Evolutionary conservation across 768 basidiomycete genomes (phyloP).

Genomic region (Filobasidium floriforme): DNA sequence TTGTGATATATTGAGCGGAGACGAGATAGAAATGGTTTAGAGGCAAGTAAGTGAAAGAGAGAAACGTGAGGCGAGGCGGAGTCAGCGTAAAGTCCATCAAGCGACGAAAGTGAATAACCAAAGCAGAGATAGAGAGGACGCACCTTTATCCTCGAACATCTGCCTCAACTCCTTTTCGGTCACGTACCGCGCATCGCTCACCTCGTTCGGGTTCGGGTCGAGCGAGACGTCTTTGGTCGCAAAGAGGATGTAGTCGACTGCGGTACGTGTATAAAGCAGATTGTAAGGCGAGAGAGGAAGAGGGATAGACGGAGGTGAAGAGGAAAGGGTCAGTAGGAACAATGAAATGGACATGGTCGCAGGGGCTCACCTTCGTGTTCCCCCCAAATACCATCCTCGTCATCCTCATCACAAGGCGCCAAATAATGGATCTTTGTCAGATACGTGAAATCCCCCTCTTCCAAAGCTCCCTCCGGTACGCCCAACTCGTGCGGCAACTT

Average conservation of each 20-base stretch:
- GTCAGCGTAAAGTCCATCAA: no score
- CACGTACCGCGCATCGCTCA: constrained; percentile 83
- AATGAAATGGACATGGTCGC: no score
- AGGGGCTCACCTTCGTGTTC: constrained; percentile 79
- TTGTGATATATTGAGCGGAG: not conserved
- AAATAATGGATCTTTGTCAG: constrained; percentile 95
- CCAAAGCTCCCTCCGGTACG: constrained; percentile 69
- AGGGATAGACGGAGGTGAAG: no score
- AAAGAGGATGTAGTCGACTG: constrained; percentile 98
- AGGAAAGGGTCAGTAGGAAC: no score
- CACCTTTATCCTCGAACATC: constrained; percentile 59
- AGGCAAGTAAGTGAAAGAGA: no score
- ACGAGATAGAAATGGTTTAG: not conserved
- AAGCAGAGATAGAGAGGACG: constrained; percentile 11
- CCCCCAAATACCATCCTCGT: constrained; percentile 61
- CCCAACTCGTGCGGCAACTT: constrained; percentile 97
- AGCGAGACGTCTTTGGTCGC: constrained; percentile 79
- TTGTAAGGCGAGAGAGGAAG: no score
- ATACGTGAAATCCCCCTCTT: constrained; percentile 81
- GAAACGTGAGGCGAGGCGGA: not conserved
- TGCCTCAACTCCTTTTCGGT: constrained; percentile 77
- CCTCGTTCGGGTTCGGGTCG: constrained; percentile 77
- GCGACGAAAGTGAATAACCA: not conserved
- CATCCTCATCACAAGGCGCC: constrained; percentile 69
- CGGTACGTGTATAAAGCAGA: no score